Evolutionary conservation across 371 early-diverging fungal species (phyloP).

Genomic region (Mucor velutinosus): DNA sequence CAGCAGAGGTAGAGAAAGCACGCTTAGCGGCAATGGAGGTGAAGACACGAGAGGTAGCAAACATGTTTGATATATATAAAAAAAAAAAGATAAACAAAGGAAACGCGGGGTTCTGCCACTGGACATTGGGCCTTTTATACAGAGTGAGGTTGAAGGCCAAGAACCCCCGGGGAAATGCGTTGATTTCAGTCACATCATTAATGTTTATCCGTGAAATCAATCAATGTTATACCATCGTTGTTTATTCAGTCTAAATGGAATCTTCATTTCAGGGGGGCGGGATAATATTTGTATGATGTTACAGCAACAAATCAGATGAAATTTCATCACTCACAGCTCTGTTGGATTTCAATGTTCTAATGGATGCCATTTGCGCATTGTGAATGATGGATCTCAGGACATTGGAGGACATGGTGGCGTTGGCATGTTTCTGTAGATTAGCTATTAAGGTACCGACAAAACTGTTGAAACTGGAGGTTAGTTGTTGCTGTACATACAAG

Average conservation of each 20-base stretch:
- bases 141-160: neutral
- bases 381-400: constrained; percentile 24
- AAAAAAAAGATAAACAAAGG: constrained; percentile 16
- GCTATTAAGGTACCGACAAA: constrained; percentile 52
- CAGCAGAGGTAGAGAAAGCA: constrained; percentile 64
- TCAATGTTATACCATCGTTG: neutral
- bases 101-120: constrained; percentile 21
- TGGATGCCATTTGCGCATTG: constrained; percentile 38
- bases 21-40: constrained; percentile 65
- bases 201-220: constrained; percentile 9
- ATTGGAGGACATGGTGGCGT: neutral
- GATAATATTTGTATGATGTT: neutral
- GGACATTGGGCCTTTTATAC: neutral
- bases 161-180: constrained; percentile 2
- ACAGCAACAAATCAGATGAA: constrained; percentile 5
- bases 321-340: constrained; percentile 38
- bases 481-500: neutral
- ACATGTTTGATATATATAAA: constrained; percentile 46
- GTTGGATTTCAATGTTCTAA: constrained; percentile 40
- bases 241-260: neutral
- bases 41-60: constrained; percentile 52
- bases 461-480: constrained; percentile 14
- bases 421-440: constrained; percentile 27
- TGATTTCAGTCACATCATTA: constrained; percentile 12
- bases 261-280: constrained; percentile 4